Evolutionary conservation across 331 rosid species (phyloP).

Genomic region (Prunus yedoensis): DNA sequence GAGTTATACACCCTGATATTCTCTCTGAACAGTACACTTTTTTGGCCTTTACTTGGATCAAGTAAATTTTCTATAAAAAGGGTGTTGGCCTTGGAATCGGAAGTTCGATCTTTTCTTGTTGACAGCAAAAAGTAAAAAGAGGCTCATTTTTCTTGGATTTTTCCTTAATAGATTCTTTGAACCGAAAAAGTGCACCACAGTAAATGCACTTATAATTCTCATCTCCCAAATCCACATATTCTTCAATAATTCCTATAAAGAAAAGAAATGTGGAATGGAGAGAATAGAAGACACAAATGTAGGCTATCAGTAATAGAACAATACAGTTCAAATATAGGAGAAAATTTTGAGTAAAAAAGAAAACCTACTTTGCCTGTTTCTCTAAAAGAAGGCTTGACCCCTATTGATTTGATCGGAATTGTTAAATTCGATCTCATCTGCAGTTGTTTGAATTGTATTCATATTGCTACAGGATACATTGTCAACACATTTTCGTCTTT

Average conservation of each 20-base stretch:
- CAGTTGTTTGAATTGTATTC: neutral
- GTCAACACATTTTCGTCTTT: neutral
- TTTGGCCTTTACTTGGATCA: neutral
- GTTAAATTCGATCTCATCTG: neutral
- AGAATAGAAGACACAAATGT: neutral
- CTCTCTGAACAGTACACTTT: neutral
- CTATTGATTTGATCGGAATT: neutral
- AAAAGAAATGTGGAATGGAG: neutral
- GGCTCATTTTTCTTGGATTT: neutral
- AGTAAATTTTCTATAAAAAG: neutral
- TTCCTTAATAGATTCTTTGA: neutral
- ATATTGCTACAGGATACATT: neutral
- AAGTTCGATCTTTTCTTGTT: neutral
- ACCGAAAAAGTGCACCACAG: neutral
- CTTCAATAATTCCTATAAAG: neutral
- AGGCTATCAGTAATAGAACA: neutral
- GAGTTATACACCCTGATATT: neutral
- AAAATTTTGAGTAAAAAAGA: neutral
- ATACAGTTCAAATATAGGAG: neutral
- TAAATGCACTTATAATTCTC: neutral
- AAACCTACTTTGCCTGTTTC: neutral
- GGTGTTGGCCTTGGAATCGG: neutral
- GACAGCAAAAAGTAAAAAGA: neutral
- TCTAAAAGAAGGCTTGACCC: neutral
- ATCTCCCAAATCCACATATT: neutral